Percentiles rank a stretch among this genome's conserved stretches.
phyloP scores from a whole-genome alignment of 2,329 filamentous ascomycete genomes.

The Thelonectria discophora region DNA sequence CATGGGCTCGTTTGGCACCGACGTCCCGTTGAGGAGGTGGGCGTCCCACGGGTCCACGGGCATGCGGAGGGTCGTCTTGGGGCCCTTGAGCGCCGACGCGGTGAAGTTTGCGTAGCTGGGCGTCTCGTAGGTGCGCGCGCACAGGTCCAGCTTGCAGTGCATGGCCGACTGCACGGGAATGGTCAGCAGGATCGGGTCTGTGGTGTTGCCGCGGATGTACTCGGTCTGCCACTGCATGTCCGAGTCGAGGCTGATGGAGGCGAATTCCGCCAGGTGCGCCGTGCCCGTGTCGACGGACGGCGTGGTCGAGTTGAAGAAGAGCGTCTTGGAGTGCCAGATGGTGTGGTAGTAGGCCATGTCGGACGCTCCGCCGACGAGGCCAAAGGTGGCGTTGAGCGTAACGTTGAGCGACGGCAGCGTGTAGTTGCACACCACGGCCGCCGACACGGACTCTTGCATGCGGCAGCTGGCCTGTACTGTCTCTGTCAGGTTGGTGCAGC shows the following conservation, averaged over 20 bases:
- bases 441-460: background rate
- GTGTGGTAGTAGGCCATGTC: background rate
- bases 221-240: background rate
- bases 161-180: background rate
- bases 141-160: background rate
- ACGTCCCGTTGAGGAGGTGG: no score
- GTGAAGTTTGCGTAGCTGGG: constrained; percentile 5
- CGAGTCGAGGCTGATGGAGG: constrained; percentile 3
- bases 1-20: background rate
- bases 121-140: background rate
- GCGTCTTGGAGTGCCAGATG: background rate
- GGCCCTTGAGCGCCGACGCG: background rate
- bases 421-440: constrained; percentile 1
- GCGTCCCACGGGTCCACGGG: background rate
- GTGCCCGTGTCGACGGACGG: background rate
- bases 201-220: background rate
- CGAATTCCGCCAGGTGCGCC: background rate
- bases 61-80: background rate
- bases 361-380: background rate
- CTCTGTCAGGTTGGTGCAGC: background rate
- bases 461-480: background rate
- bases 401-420: background rate
- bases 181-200: background rate
- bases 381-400: background rate
- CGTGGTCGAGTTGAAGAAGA: no score